Conservation (phyloP, 495 filamentous ascomycete genomes). For the Bombardia bombarda region DNA sequence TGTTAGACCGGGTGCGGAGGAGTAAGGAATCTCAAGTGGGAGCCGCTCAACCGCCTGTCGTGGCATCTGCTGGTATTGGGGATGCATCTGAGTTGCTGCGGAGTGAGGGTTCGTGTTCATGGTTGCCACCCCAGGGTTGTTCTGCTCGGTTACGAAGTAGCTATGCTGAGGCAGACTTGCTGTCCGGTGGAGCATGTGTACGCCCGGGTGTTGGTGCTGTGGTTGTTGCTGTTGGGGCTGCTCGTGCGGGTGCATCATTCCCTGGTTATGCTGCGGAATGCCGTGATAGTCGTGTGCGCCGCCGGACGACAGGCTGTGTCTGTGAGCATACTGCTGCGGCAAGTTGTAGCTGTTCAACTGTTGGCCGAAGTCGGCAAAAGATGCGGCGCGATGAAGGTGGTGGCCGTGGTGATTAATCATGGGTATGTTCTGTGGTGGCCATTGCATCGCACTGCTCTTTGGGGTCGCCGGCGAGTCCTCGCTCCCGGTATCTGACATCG, state of each 20-base stretch:
- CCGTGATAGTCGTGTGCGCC: conserved; percentile 32
- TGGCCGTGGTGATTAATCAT: conserved; percentile 20
- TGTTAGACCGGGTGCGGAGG: conserved; percentile 23
- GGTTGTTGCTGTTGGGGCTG: conserved; percentile 18
- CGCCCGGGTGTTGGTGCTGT: conserved; percentile 24
- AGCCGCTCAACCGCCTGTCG: conserved; percentile 33
- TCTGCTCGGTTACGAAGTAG: conserved; percentile 44
- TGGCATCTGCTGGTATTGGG: conserved; percentile 35
- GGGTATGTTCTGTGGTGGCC: conserved; percentile 24
- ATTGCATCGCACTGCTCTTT: conserved; percentile 29
- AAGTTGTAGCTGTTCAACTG: conserved; percentile 32
- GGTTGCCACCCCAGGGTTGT: conserved; percentile 44
- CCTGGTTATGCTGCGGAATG: conserved; percentile 5
- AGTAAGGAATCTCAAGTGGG: conserved; percentile 36
- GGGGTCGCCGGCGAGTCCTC: conserved; percentile 45
- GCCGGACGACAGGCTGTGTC: conserved; percentile 36
- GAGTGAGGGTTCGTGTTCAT: conserved; percentile 41
- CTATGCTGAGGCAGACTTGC: conserved; percentile 33
- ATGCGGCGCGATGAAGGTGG: conserved; percentile 33
- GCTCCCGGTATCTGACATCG: conserved; percentile 47
- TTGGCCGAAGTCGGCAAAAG: conserved; percentile 38
- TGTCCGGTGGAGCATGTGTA: conserved; percentile 31
- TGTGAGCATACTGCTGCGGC: conserved; percentile 30
- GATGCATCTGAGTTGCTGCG: conserved; percentile 12
- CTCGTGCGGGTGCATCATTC: conserved; percentile 4